Percentiles rank a stretch among this genome's conserved stretches.
Evolutionary conservation across 192 early-diverging fungal species (phyloP).

Genomic region (Coemansia sp.): DNA sequence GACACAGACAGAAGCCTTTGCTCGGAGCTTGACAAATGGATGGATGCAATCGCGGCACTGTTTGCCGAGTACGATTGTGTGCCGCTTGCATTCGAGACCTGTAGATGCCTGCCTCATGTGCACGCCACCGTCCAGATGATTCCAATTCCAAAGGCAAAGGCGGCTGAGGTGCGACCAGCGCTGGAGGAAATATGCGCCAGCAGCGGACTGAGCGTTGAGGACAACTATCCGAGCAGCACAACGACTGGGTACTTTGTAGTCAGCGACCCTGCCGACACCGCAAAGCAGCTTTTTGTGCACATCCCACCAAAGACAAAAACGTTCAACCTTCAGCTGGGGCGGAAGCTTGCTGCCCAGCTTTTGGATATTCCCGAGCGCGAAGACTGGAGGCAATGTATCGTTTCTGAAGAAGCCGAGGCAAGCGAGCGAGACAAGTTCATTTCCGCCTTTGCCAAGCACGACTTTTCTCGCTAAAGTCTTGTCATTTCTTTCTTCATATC

Average conservation of each 20-base stretch:
- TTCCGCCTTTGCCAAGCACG: conserved; percentile 40
- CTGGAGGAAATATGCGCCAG: conserved; percentile 31
- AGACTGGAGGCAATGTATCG: conserved; percentile 79
- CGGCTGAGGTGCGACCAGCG: conserved; percentile 11
- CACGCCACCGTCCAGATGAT: conserved; percentile 45
- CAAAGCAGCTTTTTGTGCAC: conserved; percentile 23
- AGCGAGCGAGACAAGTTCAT: conserved; percentile 47
- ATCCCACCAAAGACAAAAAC: conserved; percentile 32
- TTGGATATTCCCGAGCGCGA: conserved; percentile 68
- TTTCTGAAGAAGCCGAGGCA: conserved; percentile 66
- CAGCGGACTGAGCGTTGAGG: conserved; percentile 15
- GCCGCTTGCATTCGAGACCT: conserved; percentile 78
- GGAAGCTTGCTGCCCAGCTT: conserved; percentile 66
- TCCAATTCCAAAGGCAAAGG: conserved; percentile 34
- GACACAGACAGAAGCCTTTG: conserved; percentile 54
- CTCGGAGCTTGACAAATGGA: conserved; percentile 60
- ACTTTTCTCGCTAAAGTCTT: conserved; percentile 38
- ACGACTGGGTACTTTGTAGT: conserved; percentile 41
- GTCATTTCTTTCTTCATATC: neutral
- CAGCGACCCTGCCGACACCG: conserved; percentile 19
- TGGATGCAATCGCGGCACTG: conserved; percentile 27
- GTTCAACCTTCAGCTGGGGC: conserved; percentile 81
- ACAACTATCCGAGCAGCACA: conserved; percentile 19
- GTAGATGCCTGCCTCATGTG: conserved; percentile 50
- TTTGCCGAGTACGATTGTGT: conserved; percentile 62